phyloP scores from a whole-genome alignment of 148 eudicot species.

The Rhododendron ferrugineum region DNA sequence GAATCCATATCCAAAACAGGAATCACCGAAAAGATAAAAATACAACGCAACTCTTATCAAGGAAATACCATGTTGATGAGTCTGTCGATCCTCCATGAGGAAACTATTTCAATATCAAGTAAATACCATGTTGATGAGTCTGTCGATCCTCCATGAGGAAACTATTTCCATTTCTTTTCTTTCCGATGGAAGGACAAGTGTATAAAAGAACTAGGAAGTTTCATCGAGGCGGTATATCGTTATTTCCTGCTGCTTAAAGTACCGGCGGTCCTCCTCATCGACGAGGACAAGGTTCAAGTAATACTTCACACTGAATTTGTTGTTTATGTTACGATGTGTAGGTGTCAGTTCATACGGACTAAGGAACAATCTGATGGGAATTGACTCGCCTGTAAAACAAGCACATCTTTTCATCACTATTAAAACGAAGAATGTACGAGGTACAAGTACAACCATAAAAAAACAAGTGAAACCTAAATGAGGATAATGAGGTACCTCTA shows the following conservation, averaged over 20 bases:
- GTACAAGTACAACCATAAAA: neutral
- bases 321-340: slow-evolving; percentile 87
- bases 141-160: neutral
- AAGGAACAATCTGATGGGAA: slow-evolving; percentile 82
- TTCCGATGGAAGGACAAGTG: neutral
- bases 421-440: neutral
- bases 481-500: slow-evolving; percentile 54
- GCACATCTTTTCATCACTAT: neutral
- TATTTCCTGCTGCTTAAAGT: slow-evolving; percentile 94
- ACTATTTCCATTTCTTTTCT: neutral
- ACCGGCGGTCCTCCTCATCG: slow-evolving; percentile 97
- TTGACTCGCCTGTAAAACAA: slow-evolving; percentile 72
- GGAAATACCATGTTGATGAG: neutral
- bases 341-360: slow-evolving; percentile 98
- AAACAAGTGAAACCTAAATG: neutral
- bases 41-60: neutral
- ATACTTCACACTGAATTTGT: slow-evolving; percentile 95
- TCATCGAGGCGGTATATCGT: slow-evolving; percentile 77
- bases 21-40: neutral
- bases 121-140: neutral
- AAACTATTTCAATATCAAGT: neutral
- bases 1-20: neutral
- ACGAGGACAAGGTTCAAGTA: slow-evolving; percentile 88
- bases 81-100: neutral
- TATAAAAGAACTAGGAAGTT: slow-evolving; percentile 22